phyloP scores from a whole-genome alignment of 1,284 basidiomycete genomes.

The Naganishia sp. region DNA sequence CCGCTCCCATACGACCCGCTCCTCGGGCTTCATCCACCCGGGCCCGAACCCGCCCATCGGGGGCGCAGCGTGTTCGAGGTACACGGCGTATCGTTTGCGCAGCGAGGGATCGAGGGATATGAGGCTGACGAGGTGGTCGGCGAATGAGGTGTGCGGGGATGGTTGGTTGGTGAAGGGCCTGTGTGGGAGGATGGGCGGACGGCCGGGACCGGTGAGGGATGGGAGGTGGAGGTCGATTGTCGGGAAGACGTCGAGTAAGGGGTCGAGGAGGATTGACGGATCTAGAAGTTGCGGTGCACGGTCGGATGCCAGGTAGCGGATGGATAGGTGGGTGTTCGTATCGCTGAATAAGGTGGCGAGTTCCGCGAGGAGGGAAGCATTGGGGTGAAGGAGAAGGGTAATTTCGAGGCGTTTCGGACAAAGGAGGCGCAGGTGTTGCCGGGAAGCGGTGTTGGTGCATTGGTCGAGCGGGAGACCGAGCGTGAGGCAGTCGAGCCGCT shows the following conservation, averaged over 20 bases:
- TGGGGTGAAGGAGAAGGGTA: slow-evolving; percentile 32
- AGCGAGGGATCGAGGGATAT: slow-evolving; percentile 25
- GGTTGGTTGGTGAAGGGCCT: slow-evolving; percentile 15
- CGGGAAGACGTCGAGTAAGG: slow-evolving; percentile 35
- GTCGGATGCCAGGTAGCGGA: slow-evolving; percentile 38
- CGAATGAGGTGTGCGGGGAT: slow-evolving; percentile 25
- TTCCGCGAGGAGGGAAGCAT: slow-evolving; percentile 36
- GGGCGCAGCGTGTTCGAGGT: slow-evolving; percentile 31
- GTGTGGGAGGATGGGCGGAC: not conserved
- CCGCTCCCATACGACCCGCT: slow-evolving; percentile 23
- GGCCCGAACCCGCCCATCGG: slow-evolving; percentile 32
- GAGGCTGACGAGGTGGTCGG: slow-evolving; percentile 34
- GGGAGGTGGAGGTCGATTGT: slow-evolving; percentile 37
- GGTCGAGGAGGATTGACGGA: slow-evolving; percentile 32
- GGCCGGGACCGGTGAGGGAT: slow-evolving; percentile 21
- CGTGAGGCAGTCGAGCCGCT: slow-evolving; percentile 34
- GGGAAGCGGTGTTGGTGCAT: slow-evolving; percentile 38
- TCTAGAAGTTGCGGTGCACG: slow-evolving; percentile 16
- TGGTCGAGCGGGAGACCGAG: slow-evolving; percentile 42
- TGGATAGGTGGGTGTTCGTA: slow-evolving; percentile 32
- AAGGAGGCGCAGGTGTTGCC: slow-evolving; percentile 38
- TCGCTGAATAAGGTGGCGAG: slow-evolving; percentile 34
- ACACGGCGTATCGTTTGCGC: slow-evolving; percentile 36
- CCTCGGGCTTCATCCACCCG: slow-evolving; percentile 9
- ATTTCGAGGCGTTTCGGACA: slow-evolving; percentile 34